These are phyloP conservation scores for Thuja plicata DNA, from an alignment of 83 land plant genomes.

Conservation along the genomic window DNA sequence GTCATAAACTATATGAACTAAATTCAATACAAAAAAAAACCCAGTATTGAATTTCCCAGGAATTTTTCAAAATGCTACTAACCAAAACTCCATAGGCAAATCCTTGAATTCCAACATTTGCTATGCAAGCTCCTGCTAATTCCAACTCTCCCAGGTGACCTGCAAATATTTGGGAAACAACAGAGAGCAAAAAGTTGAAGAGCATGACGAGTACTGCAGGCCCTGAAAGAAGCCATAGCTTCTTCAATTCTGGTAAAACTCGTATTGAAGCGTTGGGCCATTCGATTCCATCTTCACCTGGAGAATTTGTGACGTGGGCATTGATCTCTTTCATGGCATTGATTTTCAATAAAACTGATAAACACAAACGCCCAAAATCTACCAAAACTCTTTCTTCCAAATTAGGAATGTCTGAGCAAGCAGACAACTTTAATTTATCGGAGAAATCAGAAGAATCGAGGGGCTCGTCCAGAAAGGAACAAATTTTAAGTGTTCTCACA, in stretches of 20 bases:
- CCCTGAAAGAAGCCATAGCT: constrained; percentile 43
- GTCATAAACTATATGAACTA: not conserved
- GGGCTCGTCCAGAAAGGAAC: no score
- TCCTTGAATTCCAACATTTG: constrained; percentile 54
- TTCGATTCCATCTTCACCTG: not conserved
- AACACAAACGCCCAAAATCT: no score
- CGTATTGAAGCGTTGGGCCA: not conserved
- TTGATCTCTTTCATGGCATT: not conserved
- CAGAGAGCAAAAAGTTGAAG: constrained; percentile 45
- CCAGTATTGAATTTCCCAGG: not conserved
- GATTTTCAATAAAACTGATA: not conserved
- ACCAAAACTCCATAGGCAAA: constrained; percentile 61
- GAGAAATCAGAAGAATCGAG: no score
- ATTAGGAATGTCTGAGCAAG: no score
- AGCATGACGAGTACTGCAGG: constrained; percentile 34
- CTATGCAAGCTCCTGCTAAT: constrained; percentile 57
- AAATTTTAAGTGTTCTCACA: no score
- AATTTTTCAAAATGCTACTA: not conserved
- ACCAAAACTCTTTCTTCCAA: no score
- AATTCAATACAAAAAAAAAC: not conserved
- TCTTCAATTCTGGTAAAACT: constrained; percentile 31
- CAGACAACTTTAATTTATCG: no score
- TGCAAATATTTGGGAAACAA: constrained; percentile 20
- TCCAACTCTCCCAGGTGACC: not conserved
- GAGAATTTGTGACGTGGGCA: not conserved